Percentiles rank a stretch among this genome's conserved stretches.
Conservation (phyloP, 306 rosid genomes). For the Trichosanthes cucumerina region DNA sequence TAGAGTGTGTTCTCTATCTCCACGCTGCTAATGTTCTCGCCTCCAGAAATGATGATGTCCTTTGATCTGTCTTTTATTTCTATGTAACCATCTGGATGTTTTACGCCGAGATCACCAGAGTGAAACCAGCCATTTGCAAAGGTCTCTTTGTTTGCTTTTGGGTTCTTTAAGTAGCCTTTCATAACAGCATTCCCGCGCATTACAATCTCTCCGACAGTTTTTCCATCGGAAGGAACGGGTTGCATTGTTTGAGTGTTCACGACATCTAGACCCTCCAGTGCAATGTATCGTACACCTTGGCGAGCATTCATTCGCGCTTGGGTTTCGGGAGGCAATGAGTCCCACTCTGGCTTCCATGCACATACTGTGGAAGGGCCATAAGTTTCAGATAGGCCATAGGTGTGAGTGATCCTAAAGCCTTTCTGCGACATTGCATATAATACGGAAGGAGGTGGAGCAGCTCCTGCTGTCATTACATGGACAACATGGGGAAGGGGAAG, state of each 20-base stretch:
- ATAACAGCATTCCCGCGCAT: conserved; percentile 76
- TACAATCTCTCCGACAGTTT: conserved; percentile 73
- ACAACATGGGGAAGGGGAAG: conserved; percentile 84
- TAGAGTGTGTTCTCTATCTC: conserved; percentile 69
- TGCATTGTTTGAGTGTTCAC: conserved; percentile 48
- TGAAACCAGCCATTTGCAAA: conserved; percentile 90
- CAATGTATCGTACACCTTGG: conserved; percentile 73
- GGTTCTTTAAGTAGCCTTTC: conserved; percentile 93
- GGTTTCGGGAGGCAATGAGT: conserved; percentile 42
- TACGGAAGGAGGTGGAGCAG: conserved; percentile 88
- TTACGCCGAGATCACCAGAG: conserved; percentile 80
- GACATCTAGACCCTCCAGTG: conserved; percentile 62
- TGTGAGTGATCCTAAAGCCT: conserved; percentile 82
- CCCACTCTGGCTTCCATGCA: conserved; percentile 96
- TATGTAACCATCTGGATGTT: conserved; percentile 79
- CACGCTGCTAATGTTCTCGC: conserved; percentile 85
- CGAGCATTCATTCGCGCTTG: conserved; percentile 71
- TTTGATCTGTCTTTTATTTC: conserved; percentile 93
- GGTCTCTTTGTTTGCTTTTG: conserved; percentile 56
- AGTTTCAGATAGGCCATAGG: conserved; percentile 89
- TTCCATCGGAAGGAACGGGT: conserved; percentile 78
- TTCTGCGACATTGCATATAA: conserved; percentile 54
- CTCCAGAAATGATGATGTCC: conserved; percentile 92
- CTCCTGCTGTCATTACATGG: conserved; percentile 77
- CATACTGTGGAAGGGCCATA: conserved; percentile 80